Percentiles rank a stretch among this genome's conserved stretches.
Evolutionary conservation across 495 filamentous ascomycete species (phyloP).

Genomic region (Pyronema domesticum): DNA sequence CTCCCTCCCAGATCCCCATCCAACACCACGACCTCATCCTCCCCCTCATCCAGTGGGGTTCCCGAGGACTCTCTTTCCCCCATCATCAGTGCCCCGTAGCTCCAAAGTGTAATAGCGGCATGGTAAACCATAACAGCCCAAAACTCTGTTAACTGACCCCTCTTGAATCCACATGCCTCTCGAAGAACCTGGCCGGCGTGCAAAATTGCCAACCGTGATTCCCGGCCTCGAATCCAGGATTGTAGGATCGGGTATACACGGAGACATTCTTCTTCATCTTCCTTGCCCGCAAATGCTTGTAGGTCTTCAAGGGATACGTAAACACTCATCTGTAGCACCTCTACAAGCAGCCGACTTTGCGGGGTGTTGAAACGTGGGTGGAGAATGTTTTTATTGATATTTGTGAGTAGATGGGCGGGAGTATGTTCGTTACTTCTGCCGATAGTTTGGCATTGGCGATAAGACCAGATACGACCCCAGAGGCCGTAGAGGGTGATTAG

Average conservation of each 20-base stretch:
- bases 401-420: slow-evolving; percentile 34
- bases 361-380: not conserved
- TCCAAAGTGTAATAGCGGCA: slow-evolving; percentile 43
- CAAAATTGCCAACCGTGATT: slow-evolving; percentile 41
- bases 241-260: slow-evolving; percentile 35
- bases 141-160: slow-evolving; percentile 37
- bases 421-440: slow-evolving; percentile 28
- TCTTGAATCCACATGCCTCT: slow-evolving; percentile 33
- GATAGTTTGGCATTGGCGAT: slow-evolving; percentile 37
- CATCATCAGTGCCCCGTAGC: slow-evolving; percentile 34
- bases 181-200: slow-evolving; percentile 45
- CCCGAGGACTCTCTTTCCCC: slow-evolving; percentile 17
- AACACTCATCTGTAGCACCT: slow-evolving; percentile 41
- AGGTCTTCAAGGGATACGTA: slow-evolving; percentile 46
- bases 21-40: not conserved
- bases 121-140: slow-evolving; percentile 42
- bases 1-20: slow-evolving; percentile 33
- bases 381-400: slow-evolving; percentile 27
- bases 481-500: slow-evolving; percentile 39
- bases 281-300: slow-evolving; percentile 45
- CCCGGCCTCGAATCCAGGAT: slow-evolving; percentile 34
- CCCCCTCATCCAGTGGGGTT: slow-evolving; percentile 21
- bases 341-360: slow-evolving; percentile 32
- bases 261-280: slow-evolving; percentile 42
- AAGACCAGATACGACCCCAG: slow-evolving; percentile 42